Evolutionary conservation across 345 rosid species (phyloP).

Genomic region (Cardamine chenopodiifolia): DNA sequence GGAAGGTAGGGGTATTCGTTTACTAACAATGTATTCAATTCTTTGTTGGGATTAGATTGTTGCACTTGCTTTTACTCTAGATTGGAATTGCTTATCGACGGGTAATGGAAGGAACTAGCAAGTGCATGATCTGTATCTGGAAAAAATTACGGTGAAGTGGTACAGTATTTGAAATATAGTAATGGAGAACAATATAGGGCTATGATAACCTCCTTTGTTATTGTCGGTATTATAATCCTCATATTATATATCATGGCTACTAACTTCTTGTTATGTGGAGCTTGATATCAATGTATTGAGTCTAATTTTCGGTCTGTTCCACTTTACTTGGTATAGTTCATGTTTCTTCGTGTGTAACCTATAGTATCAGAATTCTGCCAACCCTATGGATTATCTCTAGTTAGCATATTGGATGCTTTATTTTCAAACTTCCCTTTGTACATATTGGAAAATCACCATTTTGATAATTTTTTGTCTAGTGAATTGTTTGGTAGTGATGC

Average conservation of each 20-base stretch:
- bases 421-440: neutral
- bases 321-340: neutral
- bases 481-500: slow-evolving; percentile 16
- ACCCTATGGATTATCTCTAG: neutral
- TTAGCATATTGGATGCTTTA: neutral
- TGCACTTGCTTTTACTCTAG: slow-evolving; percentile 15
- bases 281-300: slow-evolving; percentile 6
- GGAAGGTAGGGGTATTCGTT: slow-evolving; percentile 50
- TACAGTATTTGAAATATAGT: neutral
- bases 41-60: neutral
- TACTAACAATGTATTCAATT: neutral
- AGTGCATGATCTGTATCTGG: neutral
- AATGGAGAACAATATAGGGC: neutral
- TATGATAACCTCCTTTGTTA: slow-evolving; percentile 1
- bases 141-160: neutral
- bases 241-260: neutral
- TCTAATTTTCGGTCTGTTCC: neutral
- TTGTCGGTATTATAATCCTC: neutral
- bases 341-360: neutral
- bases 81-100: neutral
- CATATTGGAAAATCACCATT: neutral
- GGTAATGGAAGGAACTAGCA: neutral
- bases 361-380: neutral
- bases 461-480: neutral
- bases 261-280: slow-evolving; percentile 5